Conservation (phyloP, 768 basidiomycete genomes). For the Hebeloma cylindrosporum region DNA sequence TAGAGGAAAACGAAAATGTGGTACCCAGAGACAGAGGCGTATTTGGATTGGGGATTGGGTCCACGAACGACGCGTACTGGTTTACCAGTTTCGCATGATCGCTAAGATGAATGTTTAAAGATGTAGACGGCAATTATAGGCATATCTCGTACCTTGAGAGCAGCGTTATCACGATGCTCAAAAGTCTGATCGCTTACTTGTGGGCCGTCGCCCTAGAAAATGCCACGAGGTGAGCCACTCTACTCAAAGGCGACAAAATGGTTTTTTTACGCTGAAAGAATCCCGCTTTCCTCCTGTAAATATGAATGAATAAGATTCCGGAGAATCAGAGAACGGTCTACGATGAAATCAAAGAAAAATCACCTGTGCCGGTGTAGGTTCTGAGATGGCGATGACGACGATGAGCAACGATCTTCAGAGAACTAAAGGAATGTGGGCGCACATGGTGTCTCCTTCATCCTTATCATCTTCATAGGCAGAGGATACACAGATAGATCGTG, state of each 20-base stretch:
- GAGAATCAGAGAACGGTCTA: background rate
- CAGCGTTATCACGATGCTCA: conserved; percentile 32
- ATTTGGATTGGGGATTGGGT: conserved; percentile 26
- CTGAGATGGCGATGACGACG: no score
- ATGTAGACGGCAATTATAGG: background rate
- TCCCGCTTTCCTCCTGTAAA: conserved; percentile 18
- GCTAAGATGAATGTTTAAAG: background rate
- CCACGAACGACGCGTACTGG: conserved; percentile 47
- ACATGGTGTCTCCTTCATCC: conserved; percentile 41
- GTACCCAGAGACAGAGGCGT: conserved; percentile 36
- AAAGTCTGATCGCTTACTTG: conserved; percentile 38
- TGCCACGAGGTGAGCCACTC: background rate
- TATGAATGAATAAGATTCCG: background rate
- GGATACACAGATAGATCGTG: conserved; percentile 41
- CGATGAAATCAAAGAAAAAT: background rate
- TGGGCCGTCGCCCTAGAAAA: conserved; percentile 17
- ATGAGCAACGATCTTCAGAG: background rate
- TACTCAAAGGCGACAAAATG: background rate
- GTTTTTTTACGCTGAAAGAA: conserved; percentile 4
- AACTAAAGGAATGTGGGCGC: conserved; percentile 11
- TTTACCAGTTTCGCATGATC: conserved; percentile 18
- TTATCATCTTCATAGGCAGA: conserved; percentile 42
- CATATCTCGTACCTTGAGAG: conserved; percentile 28
- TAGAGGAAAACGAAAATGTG: background rate
- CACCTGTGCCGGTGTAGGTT: conserved; percentile 42